Conservation (phyloP, 2,329 filamentous ascomycete species). For the Bertia moriformis region DNA sequence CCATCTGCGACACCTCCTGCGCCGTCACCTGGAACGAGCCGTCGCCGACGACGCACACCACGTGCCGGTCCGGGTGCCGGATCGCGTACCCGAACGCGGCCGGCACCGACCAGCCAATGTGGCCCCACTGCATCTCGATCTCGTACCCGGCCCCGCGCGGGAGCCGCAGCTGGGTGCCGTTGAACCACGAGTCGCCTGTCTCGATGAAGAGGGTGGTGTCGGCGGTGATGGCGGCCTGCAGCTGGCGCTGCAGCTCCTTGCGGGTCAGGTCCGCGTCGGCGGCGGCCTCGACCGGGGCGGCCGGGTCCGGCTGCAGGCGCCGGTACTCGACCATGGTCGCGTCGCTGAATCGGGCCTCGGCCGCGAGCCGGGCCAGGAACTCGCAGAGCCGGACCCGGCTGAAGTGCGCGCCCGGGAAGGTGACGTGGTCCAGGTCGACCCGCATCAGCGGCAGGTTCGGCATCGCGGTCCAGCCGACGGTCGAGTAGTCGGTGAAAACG, state of each 20-base stretch:
- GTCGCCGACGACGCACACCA: conserved; percentile 17
- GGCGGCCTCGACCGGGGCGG: background rate
- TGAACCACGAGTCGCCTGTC: conserved; percentile 13
- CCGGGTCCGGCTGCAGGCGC: conserved; percentile 9
- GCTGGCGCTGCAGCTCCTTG: conserved; percentile 10
- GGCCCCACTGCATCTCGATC: conserved; percentile 15
- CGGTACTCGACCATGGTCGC: conserved; percentile 11
- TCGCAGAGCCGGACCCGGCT: conserved; percentile 11
- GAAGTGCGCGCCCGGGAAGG: conserved; percentile 10
- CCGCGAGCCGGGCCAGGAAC: conserved; percentile 9
- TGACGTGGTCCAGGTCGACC: conserved; percentile 12
- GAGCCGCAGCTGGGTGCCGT: conserved; percentile 10
- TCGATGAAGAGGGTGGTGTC: conserved; percentile 10
- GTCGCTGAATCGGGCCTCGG: conserved; percentile 8
- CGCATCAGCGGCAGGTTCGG: conserved; percentile 10
- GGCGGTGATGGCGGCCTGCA: conserved; percentile 8
- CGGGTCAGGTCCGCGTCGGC: conserved; percentile 7
- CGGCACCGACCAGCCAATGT: conserved; percentile 13
- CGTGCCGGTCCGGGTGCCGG: conserved; percentile 8
- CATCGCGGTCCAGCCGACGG: conserved; percentile 13
- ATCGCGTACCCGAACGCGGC: conserved; percentile 11
- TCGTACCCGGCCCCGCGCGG: conserved; percentile 11
- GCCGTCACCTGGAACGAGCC: conserved; percentile 20
- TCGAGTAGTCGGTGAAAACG: conserved; percentile 12
- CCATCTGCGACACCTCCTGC: conserved; percentile 19